Evolutionary conservation across 768 basidiomycete species (phyloP), one percentile per base, ranked within the genome.

Genomic region (Pleurotus ostreatus): DNA sequence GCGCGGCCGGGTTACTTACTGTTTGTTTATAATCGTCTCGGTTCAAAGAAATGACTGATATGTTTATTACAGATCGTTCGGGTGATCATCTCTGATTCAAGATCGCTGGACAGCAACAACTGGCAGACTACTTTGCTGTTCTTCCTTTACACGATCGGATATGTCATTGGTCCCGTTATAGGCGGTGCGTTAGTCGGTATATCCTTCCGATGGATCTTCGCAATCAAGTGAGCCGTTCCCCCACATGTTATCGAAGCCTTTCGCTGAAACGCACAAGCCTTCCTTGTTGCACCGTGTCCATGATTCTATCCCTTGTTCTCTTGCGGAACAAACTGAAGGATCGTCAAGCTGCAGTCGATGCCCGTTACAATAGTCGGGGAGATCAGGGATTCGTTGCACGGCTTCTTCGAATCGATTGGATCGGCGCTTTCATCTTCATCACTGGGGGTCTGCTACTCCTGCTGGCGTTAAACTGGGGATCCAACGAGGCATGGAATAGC

Each of bases 161-260:
- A 67, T 51, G 66, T 65, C 30, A 49, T 73, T 5, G 80, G 80
- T 2, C 81, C 80, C 0, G 63, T 74, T 43, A 71, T 80, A 49
- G 76, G 76, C 4, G 79, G 79, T 6, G 72, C 59, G 22, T 63
- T 81, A 12, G 64, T 74, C 2, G 59, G 63, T 1, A 63, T 72
- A 6, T 75, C 65, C 49, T 81, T 78, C 63, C 72, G 81, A 18
- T 82, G 79, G 81, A 73, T 82, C 13, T 82, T 81, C 57, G 80
- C 73, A 2, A 81, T 82, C 68, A 82, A 82, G 78, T 78, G 46
- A 58, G 77, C 55, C 5, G 9, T 41, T 41, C 44, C 46, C 13
- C 13, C 11, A 1, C 13, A 22, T 25, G 30, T 51, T 16, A 18
- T 49, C 11, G 25, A 45, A 15, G 52, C 11, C 48, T 11, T n/a